Evolutionary conservation across 2,329 filamentous ascomycete genomes (phyloP).

Genomic region (Ophiostoma angusticollis): DNA sequence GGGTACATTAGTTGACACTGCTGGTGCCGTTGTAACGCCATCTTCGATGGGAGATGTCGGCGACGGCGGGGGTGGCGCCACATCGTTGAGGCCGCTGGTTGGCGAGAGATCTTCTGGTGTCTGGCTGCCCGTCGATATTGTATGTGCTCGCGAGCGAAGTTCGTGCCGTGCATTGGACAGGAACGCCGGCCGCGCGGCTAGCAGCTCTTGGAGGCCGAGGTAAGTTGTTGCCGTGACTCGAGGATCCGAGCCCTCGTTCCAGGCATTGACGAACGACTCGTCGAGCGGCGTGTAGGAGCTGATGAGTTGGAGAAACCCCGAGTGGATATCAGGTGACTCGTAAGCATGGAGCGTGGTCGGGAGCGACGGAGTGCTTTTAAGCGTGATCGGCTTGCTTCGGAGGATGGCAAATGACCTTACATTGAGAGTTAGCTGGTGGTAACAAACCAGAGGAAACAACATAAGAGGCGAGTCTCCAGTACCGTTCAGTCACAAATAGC

Average conservation of each 20-base stretch:
- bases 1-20: neutral
- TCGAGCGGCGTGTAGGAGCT: constrained; percentile 50
- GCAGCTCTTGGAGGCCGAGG: constrained; percentile 22
- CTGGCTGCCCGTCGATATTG: constrained; percentile 2
- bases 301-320: constrained; percentile 48
- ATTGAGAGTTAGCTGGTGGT: neutral
- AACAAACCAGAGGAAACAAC: neutral
- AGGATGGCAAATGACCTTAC: constrained; percentile 53
- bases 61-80: neutral
- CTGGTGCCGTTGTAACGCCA: neutral
- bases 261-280: constrained; percentile 48
- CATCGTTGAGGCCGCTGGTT: constrained; percentile 1
- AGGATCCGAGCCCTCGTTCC: constrained; percentile 44
- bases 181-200: constrained; percentile 23
- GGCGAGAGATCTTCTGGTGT: constrained; percentile 31
- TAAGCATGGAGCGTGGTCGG: constrained; percentile 39
- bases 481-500: constrained; percentile 49
- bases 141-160: constrained; percentile 4
- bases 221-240: constrained; percentile 23
- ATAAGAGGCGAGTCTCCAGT: too few species aligned
- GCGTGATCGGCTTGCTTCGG: constrained; percentile 48
- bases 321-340: constrained; percentile 38
- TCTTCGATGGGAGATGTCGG: neutral
- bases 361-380: constrained; percentile 44
- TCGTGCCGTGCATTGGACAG: constrained; percentile 13